A percentile compares a stretch with the other conserved stretches of the same genome.
phyloP scores from a whole-genome alignment of 805 yeast genomes.

The Wickerhamiella allomyrinae region DNA sequence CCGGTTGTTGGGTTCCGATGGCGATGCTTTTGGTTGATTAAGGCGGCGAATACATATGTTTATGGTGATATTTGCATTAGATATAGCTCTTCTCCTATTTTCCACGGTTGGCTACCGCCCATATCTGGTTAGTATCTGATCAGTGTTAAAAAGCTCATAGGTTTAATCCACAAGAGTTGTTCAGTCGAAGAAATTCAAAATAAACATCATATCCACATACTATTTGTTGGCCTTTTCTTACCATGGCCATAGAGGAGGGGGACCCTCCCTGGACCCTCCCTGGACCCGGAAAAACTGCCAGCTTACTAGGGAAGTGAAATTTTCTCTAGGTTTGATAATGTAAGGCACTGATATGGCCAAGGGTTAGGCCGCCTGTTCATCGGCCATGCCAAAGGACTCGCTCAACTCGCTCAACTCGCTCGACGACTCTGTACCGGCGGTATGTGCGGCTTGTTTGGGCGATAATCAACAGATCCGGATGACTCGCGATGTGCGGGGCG shows the following conservation, averaged over 20 bases:
- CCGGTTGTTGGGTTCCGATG: neutral
- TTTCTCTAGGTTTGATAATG: too few species aligned
- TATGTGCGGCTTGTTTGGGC: conserved; percentile 68
- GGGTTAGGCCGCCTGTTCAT: neutral
- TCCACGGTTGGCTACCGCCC: neutral
- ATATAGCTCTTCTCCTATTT: neutral
- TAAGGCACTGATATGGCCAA: neutral
- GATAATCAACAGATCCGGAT: conserved; percentile 49
- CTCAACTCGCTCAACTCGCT: neutral
- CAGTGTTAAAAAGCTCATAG: conserved; percentile 34
- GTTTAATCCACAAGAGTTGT: conserved; percentile 21
- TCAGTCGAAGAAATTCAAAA: conserved; percentile 31
- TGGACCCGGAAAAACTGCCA: too few species aligned
- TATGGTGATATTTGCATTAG: too few species aligned
- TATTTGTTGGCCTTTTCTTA: too few species aligned
- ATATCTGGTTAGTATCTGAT: conserved; percentile 12
- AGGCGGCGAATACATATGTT: too few species aligned
- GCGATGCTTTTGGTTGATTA: neutral
- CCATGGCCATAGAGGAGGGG: too few species aligned
- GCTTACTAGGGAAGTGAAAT: too few species aligned
- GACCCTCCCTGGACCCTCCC: too few species aligned
- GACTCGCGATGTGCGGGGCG: conserved; percentile 56
- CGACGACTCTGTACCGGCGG: conserved; percentile 39
- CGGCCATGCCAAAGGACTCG: neutral
- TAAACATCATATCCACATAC: conserved; percentile 25